Percentiles rank a stretch among this genome's conserved stretches.
Evolutionary conservation across 2,329 filamentous ascomycete species (phyloP).

Genomic region (Colletotrichum horii): DNA sequence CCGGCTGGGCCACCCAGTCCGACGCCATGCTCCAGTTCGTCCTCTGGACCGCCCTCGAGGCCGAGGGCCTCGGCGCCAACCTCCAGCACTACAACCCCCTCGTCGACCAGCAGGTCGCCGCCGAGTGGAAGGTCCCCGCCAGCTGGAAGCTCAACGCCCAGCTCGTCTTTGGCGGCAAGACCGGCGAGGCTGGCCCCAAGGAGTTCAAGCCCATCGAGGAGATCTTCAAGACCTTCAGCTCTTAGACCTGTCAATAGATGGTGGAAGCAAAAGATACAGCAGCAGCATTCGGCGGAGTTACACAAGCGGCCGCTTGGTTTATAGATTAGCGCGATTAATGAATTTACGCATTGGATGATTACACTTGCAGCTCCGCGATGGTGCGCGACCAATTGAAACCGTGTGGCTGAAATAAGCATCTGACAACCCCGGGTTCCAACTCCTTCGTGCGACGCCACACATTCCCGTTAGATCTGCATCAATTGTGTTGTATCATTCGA

Average conservation of each 20-base stretch:
- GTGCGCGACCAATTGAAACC: background rate
- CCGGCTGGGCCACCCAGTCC: conserved; percentile 76
- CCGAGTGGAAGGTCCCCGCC: conserved; percentile 71
- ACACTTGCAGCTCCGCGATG: background rate
- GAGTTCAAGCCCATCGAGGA: conserved; percentile 67
- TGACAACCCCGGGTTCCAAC: background rate
- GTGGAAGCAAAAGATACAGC: background rate
- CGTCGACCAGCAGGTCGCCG: conserved; percentile 73
- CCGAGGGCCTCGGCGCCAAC: conserved; percentile 85
- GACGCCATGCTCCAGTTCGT: conserved; percentile 83
- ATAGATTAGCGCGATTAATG: conserved; percentile 7
- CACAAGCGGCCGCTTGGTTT: background rate
- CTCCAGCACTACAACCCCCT: conserved; percentile 94
- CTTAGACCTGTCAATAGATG: conserved; percentile 35
- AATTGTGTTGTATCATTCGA: background rate
- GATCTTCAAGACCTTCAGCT: conserved; percentile 69
- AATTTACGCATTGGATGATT: conserved; percentile 17
- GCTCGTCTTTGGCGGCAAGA: conserved; percentile 79
- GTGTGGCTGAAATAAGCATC: conserved; percentile 1
- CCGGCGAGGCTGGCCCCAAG: conserved; percentile 66
- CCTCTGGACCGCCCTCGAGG: conserved; percentile 82
- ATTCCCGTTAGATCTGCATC: background rate
- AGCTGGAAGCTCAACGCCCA: conserved; percentile 82
- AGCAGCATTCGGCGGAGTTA: conserved; percentile 8
- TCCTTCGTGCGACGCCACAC: background rate